Evolutionary conservation across 2,329 filamentous ascomycete genomes (phyloP).

Genomic region (Chaetomium sp.): DNA sequence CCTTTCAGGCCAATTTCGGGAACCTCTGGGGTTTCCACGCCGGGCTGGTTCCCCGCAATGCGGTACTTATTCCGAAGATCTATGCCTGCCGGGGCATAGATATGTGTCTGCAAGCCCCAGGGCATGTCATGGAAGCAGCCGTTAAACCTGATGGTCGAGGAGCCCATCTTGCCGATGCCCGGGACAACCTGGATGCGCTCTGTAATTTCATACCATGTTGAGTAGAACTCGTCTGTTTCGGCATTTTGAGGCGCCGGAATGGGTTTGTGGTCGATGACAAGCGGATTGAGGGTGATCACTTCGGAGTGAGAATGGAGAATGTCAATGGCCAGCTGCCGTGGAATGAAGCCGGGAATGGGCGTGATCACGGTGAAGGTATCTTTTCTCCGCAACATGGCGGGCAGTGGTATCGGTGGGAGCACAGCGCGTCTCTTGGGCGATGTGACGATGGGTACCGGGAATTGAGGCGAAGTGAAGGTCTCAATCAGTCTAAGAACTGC

Average conservation of each 20-base stretch:
- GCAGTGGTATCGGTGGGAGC: not conserved
- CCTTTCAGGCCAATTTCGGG: constrained; percentile 54
- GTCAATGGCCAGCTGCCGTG: constrained; percentile 64
- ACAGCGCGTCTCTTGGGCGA: not conserved
- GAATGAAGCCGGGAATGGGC: constrained; percentile 62
- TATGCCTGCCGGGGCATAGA: constrained; percentile 60
- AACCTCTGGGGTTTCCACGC: constrained; percentile 53
- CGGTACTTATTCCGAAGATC: constrained; percentile 64
- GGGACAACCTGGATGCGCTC: constrained; percentile 64
- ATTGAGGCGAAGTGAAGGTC: not conserved
- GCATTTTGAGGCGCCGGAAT: constrained; percentile 63
- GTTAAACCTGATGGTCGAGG: constrained; percentile 61
- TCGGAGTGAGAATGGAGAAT: constrained; percentile 66
- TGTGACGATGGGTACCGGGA: not conserved
- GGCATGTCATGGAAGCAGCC: constrained; percentile 68
- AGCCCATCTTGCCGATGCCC: constrained; percentile 58
- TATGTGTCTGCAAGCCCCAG: constrained; percentile 65
- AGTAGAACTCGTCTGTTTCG: constrained; percentile 63
- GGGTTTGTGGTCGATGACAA: constrained; percentile 57
- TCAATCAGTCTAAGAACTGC: too few relatives aligned
- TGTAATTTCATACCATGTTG: constrained; percentile 67
- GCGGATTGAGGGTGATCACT: constrained; percentile 63
- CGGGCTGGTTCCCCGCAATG: constrained; percentile 62
- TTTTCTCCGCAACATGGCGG: constrained; percentile 53
- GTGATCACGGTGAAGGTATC: constrained; percentile 62